phyloP scores from a whole-genome alignment of 768 basidiomycete genomes.

The Phylloporus sp. region DNA sequence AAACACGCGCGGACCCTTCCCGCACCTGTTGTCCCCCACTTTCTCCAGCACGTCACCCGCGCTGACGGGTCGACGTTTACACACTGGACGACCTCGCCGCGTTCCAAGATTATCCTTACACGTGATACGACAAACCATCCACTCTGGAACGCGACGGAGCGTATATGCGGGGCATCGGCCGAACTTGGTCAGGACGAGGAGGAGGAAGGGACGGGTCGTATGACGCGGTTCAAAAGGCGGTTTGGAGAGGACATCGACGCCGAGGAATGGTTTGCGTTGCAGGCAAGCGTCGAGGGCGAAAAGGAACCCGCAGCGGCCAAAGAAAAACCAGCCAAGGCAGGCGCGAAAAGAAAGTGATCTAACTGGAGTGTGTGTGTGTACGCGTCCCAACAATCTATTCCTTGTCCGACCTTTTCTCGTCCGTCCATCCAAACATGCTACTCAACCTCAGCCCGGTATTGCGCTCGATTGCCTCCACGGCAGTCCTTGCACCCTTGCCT shows the following conservation, averaged over 20 bases:
- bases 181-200: conserved; percentile 56
- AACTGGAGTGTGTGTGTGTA: too few species aligned
- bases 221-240: conserved; percentile 74
- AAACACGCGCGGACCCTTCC: conserved; percentile 65
- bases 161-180: conserved; percentile 46
- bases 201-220: conserved; percentile 65
- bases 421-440: conserved; percentile 50
- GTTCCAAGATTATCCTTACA: conserved; percentile 69
- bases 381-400: conserved; percentile 9
- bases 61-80: conserved; percentile 87
- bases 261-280: conserved; percentile 29
- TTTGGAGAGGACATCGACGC: conserved; percentile 54
- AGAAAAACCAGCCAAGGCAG: conserved; percentile 14
- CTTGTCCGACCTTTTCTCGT: conserved; percentile 16
- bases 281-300: conserved; percentile 24
- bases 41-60: conserved; percentile 79
- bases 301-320: conserved; percentile 26
- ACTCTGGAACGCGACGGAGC: conserved; percentile 70
- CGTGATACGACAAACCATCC: conserved; percentile 90
- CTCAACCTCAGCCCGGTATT: conserved; percentile 70
- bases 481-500: conserved; percentile 41
- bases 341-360: conserved; percentile 22
- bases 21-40: conserved; percentile 81
- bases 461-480: conserved; percentile 58
- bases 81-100: conserved; percentile 87